phyloP scores from a whole-genome alignment of 2,329 filamentous ascomycete genomes.

The Cladosporium sp. region DNA sequence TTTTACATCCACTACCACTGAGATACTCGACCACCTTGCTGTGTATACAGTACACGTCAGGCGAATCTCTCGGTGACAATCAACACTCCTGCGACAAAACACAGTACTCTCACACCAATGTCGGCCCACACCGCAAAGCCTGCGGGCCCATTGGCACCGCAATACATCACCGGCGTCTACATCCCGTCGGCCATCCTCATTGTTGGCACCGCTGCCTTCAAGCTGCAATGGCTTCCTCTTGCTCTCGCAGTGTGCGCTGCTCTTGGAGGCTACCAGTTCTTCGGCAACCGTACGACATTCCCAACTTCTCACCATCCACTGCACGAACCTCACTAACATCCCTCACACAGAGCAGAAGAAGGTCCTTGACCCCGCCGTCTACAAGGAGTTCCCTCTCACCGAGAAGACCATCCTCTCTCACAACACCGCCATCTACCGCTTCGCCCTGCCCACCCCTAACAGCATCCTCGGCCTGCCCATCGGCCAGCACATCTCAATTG shows the following conservation, averaged over 20 bases:
- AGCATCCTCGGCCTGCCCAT: conserved; percentile 94
- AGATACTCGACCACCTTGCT: not conserved
- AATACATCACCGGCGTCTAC: conserved; percentile 77
- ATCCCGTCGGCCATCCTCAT: conserved; percentile 79
- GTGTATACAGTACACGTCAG: not conserved
- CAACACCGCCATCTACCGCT: conserved; percentile 99
- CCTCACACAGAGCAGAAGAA: conserved; percentile 65
- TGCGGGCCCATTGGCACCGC: conserved; percentile 53
- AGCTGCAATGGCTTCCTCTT: conserved; percentile 73
- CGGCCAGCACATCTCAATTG: conserved; percentile 97
- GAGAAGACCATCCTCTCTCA: conserved; percentile 96
- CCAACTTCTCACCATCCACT: not conserved
- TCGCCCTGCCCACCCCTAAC: conserved; percentile 73
- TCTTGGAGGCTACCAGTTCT: conserved; percentile 71
- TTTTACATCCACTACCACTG: not conserved
- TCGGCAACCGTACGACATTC: conserved; percentile 60
- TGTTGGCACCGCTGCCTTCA: conserved; percentile 73
- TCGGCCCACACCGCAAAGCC: conserved; percentile 27
- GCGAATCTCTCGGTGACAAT: not conserved
- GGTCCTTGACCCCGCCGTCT: conserved; percentile 80
- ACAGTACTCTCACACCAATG: not conserved
- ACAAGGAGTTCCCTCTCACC: conserved; percentile 89
- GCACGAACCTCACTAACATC: conserved; percentile 15
- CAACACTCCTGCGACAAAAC: not conserved
- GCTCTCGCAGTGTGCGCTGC: conserved; percentile 66